Evolutionary conservation across 306 rosid genomes (phyloP).

Genomic region (Pyrus pyrifolia): DNA sequence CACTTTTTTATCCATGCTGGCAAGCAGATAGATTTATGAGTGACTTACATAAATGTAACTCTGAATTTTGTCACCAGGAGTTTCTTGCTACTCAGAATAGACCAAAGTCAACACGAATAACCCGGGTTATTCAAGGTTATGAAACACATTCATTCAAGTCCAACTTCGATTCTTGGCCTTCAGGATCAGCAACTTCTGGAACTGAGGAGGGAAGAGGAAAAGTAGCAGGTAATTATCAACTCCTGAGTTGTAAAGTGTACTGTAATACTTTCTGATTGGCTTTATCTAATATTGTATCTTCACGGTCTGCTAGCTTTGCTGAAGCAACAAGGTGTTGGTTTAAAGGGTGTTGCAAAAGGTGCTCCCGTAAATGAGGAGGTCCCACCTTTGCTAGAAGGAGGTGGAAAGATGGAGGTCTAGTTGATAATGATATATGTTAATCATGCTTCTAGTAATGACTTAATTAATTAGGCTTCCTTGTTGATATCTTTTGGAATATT

Average conservation of each 20-base stretch:
- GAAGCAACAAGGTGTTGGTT: constrained; percentile 99
- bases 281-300: constrained; percentile 16
- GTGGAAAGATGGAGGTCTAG: constrained; percentile 93
- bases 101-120: constrained; percentile 79
- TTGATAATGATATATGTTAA: constrained; percentile 9
- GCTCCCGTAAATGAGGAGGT: constrained; percentile 73
- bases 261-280: constrained; percentile 11
- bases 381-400: constrained; percentile 97
- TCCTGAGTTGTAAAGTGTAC: constrained; percentile 18
- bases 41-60: constrained; percentile 4
- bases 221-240: constrained; percentile 68
- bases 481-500: background rate
- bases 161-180: constrained; percentile 95
- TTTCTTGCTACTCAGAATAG: constrained; percentile 67
- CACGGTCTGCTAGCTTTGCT: constrained; percentile 62
- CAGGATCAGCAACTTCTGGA: constrained; percentile 67
- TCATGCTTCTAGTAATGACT: constrained; percentile 3
- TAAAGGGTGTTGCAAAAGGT: constrained; percentile 76
- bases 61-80: constrained; percentile 49
- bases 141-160: constrained; percentile 90
- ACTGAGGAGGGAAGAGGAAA: constrained; percentile 98
- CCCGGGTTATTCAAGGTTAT: constrained; percentile 92
- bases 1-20: constrained; percentile 21
- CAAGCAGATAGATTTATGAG: constrained; percentile 10
- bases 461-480: background rate